A percentile compares a stretch with the other conserved stretches of the same genome.
phyloP scores from a whole-genome alignment of 2,329 filamentous ascomycete species.

The Fusarium siculi region DNA sequence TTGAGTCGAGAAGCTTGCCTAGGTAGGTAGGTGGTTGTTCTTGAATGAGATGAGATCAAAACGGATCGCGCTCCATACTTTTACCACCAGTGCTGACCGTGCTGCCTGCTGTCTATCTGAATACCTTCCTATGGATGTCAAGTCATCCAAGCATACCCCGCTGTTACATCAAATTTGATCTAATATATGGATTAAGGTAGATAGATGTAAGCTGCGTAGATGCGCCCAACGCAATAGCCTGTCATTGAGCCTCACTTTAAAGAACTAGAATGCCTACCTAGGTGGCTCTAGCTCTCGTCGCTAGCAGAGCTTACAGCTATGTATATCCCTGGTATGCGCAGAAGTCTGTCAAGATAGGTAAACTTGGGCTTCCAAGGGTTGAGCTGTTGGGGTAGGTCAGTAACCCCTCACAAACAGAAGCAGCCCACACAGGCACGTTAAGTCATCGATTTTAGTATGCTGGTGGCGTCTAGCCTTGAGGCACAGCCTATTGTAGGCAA shows the following conservation, averaged over 20 bases:
- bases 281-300: background rate
- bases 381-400: background rate
- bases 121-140: background rate
- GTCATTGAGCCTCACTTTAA: constrained; percentile 6
- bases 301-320: background rate
- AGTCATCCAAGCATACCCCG: constrained; percentile 8
- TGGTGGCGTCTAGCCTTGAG: constrained; percentile 9
- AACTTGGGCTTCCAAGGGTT: background rate
- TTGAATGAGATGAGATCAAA: background rate
- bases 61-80: background rate
- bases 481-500: background rate
- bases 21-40: background rate
- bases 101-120: background rate
- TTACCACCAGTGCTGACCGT: background rate
- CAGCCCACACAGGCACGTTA: background rate
- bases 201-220: background rate
- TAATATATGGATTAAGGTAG: background rate
- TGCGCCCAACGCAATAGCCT: background rate
- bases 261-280: background rate
- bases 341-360: background rate
- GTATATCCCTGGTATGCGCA: background rate
- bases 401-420: background rate
- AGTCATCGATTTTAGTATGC: constrained; percentile 26
- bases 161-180: constrained; percentile 8
- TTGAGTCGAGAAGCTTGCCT: background rate